These are phyloP conservation scores for Hibiscus syriacus DNA, from an alignment of 345 rosid genomes.

Conservation along the genomic window DNA sequence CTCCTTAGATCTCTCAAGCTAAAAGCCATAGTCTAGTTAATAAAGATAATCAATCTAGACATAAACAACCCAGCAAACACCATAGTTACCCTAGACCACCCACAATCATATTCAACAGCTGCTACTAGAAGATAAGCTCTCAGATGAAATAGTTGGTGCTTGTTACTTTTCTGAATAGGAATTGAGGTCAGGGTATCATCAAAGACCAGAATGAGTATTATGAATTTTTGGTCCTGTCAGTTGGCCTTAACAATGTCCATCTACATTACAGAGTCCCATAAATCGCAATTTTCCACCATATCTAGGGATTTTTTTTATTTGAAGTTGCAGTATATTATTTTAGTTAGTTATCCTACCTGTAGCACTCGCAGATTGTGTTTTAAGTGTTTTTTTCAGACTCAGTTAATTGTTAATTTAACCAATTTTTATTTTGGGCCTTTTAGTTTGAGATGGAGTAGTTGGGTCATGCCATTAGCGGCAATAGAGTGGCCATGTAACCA, in stretches of 20 bases:
- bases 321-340: neutral
- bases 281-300: neutral
- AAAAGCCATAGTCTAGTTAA: neutral
- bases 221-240: neutral
- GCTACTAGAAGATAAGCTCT: neutral
- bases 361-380: neutral
- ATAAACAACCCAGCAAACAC: neutral
- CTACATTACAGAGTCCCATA: neutral
- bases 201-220: neutral
- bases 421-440: neutral
- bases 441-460: neutral
- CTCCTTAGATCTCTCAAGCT: neutral
- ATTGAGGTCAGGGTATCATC: neutral
- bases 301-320: neutral
- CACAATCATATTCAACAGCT: neutral
- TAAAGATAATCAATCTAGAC: neutral
- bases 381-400: neutral
- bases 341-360: neutral
- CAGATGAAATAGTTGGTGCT: neutral
- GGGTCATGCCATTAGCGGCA: neutral
- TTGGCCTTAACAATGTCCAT: neutral
- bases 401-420: neutral
- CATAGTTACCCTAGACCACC: neutral
- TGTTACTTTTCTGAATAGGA: neutral
- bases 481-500: too few species aligned